These are phyloP conservation scores for Calcarisporium arbuscula DNA, from an alignment of 2,329 filamentous ascomycete species.

Conservation along the genomic window DNA sequence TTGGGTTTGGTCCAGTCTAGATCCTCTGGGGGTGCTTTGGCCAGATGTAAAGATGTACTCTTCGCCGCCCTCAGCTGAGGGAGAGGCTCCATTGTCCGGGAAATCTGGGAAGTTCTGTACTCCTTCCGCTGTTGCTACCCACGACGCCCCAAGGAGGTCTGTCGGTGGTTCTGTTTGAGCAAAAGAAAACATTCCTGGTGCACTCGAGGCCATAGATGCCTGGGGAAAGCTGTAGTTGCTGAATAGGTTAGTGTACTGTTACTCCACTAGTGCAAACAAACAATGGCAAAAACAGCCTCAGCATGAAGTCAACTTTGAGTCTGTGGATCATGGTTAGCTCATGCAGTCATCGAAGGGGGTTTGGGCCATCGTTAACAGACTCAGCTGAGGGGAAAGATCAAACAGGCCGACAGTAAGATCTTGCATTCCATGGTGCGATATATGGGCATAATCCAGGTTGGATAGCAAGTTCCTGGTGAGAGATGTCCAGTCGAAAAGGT, in stretches of 20 bases:
- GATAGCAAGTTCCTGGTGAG: no score
- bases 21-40: constrained; percentile 47
- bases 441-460: no score
- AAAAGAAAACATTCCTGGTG: constrained; percentile 50
- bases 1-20: constrained; percentile 38
- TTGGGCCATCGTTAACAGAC: constrained; percentile 18
- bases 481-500: no score
- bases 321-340: constrained; percentile 30
- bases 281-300: constrained; percentile 27
- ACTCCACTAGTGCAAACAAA: constrained; percentile 33
- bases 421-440: no score
- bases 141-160: constrained; percentile 50
- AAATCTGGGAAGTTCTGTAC: constrained; percentile 54
- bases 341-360: constrained; percentile 13
- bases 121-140: constrained; percentile 52
- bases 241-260: constrained; percentile 51
- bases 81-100: constrained; percentile 42
- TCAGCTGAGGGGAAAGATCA: constrained; percentile 13
- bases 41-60: constrained; percentile 49
- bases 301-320: constrained; percentile 51
- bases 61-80: constrained; percentile 46
- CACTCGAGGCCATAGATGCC: constrained; percentile 42
- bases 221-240: constrained; percentile 53
- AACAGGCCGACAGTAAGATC: constrained; percentile 12
- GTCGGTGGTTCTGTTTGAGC: constrained; percentile 53